Evolutionary conservation across 192 early-diverging fungal genomes (phyloP), one percentile per base, ranked within the genome.

Genomic region (Kickxella alabastrina): DNA sequence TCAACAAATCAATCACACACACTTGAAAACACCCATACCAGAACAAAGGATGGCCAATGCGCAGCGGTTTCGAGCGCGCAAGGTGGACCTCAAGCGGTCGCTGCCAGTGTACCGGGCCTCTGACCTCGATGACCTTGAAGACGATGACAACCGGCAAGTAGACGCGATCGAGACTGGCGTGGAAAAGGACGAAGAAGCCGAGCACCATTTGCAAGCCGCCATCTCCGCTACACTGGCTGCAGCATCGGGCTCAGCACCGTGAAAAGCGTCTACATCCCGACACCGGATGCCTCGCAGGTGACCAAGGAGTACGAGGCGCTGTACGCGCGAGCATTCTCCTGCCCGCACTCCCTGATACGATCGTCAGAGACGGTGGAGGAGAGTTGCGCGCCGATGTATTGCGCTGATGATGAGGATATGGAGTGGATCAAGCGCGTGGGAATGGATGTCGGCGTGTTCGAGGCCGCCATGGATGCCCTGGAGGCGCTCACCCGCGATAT

Each of bases 131-230:
- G 93, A 95, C 71, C 77, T 95, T 26, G 83, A 88, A 37, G 89
- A 91, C 47, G 79, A 84, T n/a, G 79, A 82, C 41, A 80, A 84
- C 44, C 87, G 66, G 21, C 73, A 69, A 23, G 52, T 59, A 17
- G 73, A 68, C 23, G 53, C 52, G 26, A 76, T 76, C 40, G 89
- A 89, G 44, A 99, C 93, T 10, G 95, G 95, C 54, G 95, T 98
- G 5, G 93, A 97, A 58, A 96, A 98, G 67, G 95, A 95, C 57
- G 95, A 98, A 75, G 95, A 98, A 63, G 58, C 66, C 31, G 90
- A 98, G 77, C 88, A 92, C 66, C 94, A 98, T 58, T 78, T 97
- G 49, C 93, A 93, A 83, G 90, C 87, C 15, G 93, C 88, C 52
- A 87, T 95, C 35, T 84, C 85, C 41, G 85, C 92, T 3, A 82